Percentiles rank a stretch among this genome's conserved stretches.
Conservation (phyloP, 2,329 filamentous ascomycete genomes). For the Trichocomaceae sp. region DNA sequence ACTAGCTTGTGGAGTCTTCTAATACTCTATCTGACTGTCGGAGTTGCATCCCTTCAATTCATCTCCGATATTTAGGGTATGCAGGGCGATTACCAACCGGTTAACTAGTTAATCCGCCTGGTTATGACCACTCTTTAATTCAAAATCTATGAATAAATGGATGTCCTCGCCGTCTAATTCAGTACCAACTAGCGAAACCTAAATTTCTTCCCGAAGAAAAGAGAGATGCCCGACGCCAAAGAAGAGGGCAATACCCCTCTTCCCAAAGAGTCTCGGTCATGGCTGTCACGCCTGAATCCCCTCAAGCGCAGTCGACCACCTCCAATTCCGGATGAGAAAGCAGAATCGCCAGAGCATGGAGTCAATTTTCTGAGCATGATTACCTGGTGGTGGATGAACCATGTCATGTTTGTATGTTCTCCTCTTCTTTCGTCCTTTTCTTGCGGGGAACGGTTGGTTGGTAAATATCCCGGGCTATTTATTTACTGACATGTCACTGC, state of each 20-base stretch:
- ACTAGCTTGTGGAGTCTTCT: neutral
- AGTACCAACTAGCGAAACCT: neutral
- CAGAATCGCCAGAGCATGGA: conserved; percentile 58
- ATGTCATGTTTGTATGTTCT: conserved; percentile 63
- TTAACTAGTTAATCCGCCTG: neutral
- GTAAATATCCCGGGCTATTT: no score
- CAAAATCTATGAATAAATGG: neutral
- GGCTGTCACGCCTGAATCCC: conserved; percentile 11
- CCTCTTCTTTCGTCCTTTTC: no score
- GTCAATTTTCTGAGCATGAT: conserved; percentile 66
- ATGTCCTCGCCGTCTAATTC: neutral
- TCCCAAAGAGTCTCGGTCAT: neutral
- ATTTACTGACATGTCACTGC: conserved; percentile 2
- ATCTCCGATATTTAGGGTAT: neutral
- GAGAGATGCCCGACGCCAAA: conserved; percentile 9
- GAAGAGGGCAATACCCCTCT: conserved; percentile 8
- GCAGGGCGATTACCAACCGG: no score
- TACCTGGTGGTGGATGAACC: conserved; percentile 80
- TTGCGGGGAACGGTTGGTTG: neutral
- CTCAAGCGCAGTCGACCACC: conserved; percentile 28
- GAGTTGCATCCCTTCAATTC: neutral
- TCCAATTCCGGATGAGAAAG: conserved; percentile 47
- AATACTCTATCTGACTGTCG: neutral
- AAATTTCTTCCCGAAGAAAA: neutral
- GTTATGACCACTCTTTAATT: neutral